These are phyloP conservation scores for Trichoderma lentiforme DNA, from an alignment of 2,329 filamentous ascomycete species.

Conservation along the genomic window DNA sequence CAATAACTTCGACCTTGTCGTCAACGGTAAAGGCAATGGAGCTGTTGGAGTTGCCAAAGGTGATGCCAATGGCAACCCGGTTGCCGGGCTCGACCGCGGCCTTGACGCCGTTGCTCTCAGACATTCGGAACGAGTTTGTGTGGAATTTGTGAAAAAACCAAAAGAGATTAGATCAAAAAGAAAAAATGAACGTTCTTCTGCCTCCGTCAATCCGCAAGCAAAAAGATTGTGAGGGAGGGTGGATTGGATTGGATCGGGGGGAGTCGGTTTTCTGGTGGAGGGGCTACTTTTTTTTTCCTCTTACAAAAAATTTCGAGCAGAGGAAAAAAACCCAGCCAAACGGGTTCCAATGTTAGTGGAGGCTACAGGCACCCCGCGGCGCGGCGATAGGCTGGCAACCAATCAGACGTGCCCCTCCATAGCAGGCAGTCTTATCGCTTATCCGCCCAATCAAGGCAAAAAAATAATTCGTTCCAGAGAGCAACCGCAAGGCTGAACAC, in stretches of 20 bases:
- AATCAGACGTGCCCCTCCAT: constrained; percentile 7
- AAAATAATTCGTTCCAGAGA: background rate
- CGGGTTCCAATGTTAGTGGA: background rate
- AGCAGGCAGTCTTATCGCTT: background rate
- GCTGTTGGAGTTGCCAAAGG: constrained; percentile 98
- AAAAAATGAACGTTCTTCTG: background rate
- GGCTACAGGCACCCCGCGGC: background rate
- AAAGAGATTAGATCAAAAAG: background rate
- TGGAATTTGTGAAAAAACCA: background rate
- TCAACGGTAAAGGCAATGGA: constrained; percentile 92
- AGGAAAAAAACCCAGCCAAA: background rate
- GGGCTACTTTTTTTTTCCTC: constrained; percentile 6
- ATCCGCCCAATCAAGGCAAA: constrained; percentile 6
- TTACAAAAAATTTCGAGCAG: constrained; percentile 15
- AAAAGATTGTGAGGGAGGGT: background rate
- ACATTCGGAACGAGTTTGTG: constrained; percentile 36
- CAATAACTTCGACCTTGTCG: constrained; percentile 95
- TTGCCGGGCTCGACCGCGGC: constrained; percentile 52
- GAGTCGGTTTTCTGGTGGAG: background rate
- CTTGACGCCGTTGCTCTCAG: constrained; percentile 44
- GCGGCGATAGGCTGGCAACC: background rate
- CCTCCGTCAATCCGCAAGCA: background rate
- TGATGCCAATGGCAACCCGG: constrained; percentile 82
- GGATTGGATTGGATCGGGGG: background rate
- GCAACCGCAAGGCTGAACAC: constrained; percentile 10